Evolutionary conservation across 768 basidiomycete genomes (phyloP).

Genomic region (Pleurotus djamor): DNA sequence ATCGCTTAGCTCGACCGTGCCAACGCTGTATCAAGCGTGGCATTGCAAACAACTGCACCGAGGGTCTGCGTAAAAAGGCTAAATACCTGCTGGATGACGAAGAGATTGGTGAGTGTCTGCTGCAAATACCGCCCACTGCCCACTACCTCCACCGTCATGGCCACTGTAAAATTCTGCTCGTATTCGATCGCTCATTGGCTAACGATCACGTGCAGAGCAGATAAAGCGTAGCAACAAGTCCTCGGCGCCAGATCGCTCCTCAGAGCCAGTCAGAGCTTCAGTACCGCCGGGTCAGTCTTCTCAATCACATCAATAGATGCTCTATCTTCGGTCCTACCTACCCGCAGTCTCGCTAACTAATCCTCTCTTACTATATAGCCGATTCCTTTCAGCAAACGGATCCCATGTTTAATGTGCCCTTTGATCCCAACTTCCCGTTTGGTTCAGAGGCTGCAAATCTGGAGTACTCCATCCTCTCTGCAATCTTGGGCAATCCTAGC

Average conservation of each 20-base stretch:
- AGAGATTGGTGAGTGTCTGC: slow-evolving; percentile 69
- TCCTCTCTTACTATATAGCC: slow-evolving; percentile 25
- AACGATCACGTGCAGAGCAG: slow-evolving; percentile 46
- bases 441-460: slow-evolving; percentile 90
- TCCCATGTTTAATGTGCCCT: slow-evolving; percentile 56
- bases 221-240: slow-evolving; percentile 42
- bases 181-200: slow-evolving; percentile 21
- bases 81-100: slow-evolving; percentile 95
- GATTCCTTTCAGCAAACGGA: slow-evolving; percentile 56
- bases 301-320: neutral
- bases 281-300: slow-evolving; percentile 30
- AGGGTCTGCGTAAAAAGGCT: slow-evolving; percentile 96
- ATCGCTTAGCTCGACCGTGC: slow-evolving; percentile 82
- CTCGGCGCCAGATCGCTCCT: slow-evolving; percentile 36
- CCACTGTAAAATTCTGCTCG: slow-evolving; percentile 8
- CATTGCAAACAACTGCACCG: slow-evolving; percentile 83
- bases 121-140: slow-evolving; percentile 9
- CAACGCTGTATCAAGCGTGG: slow-evolving; percentile 95
- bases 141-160: neutral
- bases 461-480: slow-evolving; percentile 93
- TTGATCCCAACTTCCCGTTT: slow-evolving; percentile 66
- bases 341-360: slow-evolving; percentile 17
- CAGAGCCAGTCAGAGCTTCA: slow-evolving; percentile 24
- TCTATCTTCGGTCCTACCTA: neutral
- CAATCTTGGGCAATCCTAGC: slow-evolving; percentile 82